These are phyloP conservation scores for Vitis vinifera DNA, from an alignment of 164 flowering plant species.

Conservation along the genomic window ASM3070453v1 NC_081809.1:6897001-6897500, in stretches of 20 bases:
- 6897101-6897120: not conserved
- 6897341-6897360: slow-evolving; percentile 70
- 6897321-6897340: slow-evolving; percentile 84
- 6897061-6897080: too few relatives aligned
- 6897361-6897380: slow-evolving; percentile 66
- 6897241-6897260: slow-evolving; percentile 41
- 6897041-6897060: too few relatives aligned
- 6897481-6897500: slow-evolving; percentile 60
- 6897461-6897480: slow-evolving; percentile 90
- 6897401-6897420: slow-evolving; percentile 98
- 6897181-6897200: slow-evolving; percentile 12
- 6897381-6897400: slow-evolving; percentile 87
- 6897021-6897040: too few relatives aligned
- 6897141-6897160: slow-evolving; percentile 18
- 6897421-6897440: slow-evolving; percentile 87
- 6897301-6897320: slow-evolving; percentile 83
- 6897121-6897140: not conserved
- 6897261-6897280: slow-evolving; percentile 60
- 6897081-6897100: too few relatives aligned
- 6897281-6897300: slow-evolving; percentile 82
- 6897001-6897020: too few relatives aligned
- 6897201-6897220: slow-evolving; percentile 10
- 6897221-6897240: slow-evolving; percentile 12
- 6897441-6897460: slow-evolving; percentile 98
- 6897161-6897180: slow-evolving; percentile 10